phyloP scores from a whole-genome alignment of 2,329 filamentous ascomycete species.

The Microdochium nivale region DNA sequence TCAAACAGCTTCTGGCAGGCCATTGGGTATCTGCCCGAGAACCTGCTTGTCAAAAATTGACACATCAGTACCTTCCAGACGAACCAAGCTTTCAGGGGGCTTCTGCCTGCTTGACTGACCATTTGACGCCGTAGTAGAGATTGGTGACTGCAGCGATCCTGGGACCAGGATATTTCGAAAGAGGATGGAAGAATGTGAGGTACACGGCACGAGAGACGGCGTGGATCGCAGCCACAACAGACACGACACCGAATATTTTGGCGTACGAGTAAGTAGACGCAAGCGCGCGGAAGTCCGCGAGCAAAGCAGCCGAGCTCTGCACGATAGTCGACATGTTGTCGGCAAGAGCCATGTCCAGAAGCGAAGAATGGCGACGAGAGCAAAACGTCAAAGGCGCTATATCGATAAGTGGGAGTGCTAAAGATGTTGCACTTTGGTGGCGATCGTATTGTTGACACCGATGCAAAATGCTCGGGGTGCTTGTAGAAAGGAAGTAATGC shows the following conservation, averaged over 20 bases:
- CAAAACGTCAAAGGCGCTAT: not conserved
- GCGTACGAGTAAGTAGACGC: not conserved
- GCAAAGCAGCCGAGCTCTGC: not conserved
- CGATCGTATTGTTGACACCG: no score
- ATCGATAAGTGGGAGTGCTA: not conserved
- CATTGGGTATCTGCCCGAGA: slow-evolving; percentile 2
- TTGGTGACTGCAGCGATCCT: slow-evolving; percentile 3
- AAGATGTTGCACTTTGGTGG: not conserved
- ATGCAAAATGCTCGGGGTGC: no score
- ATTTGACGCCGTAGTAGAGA: slow-evolving; percentile 4
- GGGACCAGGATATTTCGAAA: slow-evolving; percentile 2
- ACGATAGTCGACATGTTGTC: not conserved
- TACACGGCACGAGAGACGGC: not conserved
- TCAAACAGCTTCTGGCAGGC: not conserved
- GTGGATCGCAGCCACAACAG: not conserved
- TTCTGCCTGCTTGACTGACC: not conserved
- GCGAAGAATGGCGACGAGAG: not conserved
- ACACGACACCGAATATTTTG: not conserved
- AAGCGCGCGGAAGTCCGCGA: not conserved
- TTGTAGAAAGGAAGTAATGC: no score
- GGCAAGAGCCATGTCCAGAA: not conserved
- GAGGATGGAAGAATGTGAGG: slow-evolving; percentile 4
- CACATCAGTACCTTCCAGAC: not conserved
- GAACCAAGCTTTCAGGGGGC: not conserved
- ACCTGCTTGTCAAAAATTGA: not conserved